phyloP scores from a whole-genome alignment of 371 early-diverging fungal genomes.

The Rhizopus delemar region DNA sequence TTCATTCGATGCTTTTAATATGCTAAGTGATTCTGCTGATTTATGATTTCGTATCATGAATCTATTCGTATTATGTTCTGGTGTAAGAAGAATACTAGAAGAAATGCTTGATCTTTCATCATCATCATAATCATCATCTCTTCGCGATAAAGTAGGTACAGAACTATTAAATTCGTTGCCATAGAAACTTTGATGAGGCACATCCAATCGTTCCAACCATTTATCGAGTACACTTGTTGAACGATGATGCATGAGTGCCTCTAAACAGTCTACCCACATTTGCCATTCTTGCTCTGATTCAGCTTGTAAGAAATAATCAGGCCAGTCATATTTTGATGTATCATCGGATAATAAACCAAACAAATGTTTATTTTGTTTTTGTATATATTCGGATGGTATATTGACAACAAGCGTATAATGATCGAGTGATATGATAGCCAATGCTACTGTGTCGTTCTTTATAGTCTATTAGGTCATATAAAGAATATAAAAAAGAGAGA shows the following conservation, averaged over 20 bases:
- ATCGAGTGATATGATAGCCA: slow-evolving; percentile 33
- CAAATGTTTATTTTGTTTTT: slow-evolving; percentile 19
- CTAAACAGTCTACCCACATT: slow-evolving; percentile 31
- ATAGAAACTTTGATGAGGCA: slow-evolving; percentile 11
- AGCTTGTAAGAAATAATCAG: slow-evolving; percentile 42
- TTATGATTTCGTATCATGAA: slow-evolving; percentile 10
- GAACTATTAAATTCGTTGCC: neutral
- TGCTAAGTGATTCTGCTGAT: slow-evolving; percentile 25
- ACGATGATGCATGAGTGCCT: slow-evolving; percentile 20
- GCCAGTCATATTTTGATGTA: slow-evolving; percentile 27
- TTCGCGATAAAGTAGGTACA: neutral
- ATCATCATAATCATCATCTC: neutral
- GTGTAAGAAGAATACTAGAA: neutral
- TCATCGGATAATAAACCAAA: slow-evolving; percentile 40
- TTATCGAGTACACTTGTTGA: slow-evolving; percentile 45
- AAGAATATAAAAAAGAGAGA: neutral
- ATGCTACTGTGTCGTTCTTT: slow-evolving; percentile 34
- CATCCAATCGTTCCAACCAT: slow-evolving; percentile 42
- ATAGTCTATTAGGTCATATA: neutral
- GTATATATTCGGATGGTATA: slow-evolving; percentile 9
- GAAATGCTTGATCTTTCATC: neutral
- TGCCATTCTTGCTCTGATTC: slow-evolving; percentile 24
- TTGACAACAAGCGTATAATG: slow-evolving; percentile 30
- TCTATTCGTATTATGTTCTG: neutral
- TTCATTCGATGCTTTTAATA: slow-evolving; percentile 1